Evolutionary conservation across 2,329 filamentous ascomycete species (phyloP).

Genomic region (Alternaria rosae): DNA sequence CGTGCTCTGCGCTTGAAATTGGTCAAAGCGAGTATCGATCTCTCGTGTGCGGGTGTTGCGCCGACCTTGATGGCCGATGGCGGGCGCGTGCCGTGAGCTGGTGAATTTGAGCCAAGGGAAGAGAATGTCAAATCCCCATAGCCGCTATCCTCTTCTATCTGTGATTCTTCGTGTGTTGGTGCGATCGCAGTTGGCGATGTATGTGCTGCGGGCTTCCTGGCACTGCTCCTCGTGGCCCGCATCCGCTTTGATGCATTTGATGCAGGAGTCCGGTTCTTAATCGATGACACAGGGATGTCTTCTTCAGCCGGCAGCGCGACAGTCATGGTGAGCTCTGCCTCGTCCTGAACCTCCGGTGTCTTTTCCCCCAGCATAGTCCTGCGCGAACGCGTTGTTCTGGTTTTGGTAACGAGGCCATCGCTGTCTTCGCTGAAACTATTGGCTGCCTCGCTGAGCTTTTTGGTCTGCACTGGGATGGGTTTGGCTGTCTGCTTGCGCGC

Average conservation of each 20-base stretch:
- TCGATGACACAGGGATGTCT: not conserved
- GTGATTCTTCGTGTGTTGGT: slow-evolving; percentile 15
- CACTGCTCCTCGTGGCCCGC: slow-evolving; percentile 28
- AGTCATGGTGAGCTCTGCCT: slow-evolving; percentile 45
- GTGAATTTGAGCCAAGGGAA: slow-evolving; percentile 45
- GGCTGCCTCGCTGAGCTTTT: slow-evolving; percentile 19
- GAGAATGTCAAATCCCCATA: slow-evolving; percentile 46
- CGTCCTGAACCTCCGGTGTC: slow-evolving; percentile 25
- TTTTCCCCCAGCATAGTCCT: slow-evolving; percentile 28
- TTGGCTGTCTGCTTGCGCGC: slow-evolving; percentile 27
- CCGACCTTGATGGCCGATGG: slow-evolving; percentile 55
- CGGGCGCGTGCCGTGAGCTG: slow-evolving; percentile 48
- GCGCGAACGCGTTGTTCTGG: slow-evolving; percentile 29
- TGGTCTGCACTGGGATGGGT: slow-evolving; percentile 24
- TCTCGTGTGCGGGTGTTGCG: slow-evolving; percentile 55
- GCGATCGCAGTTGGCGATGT: slow-evolving; percentile 15
- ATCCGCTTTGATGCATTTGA: slow-evolving; percentile 26
- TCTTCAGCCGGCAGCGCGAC: slow-evolving; percentile 42
- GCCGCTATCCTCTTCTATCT: slow-evolving; percentile 35
- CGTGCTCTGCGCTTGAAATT: slow-evolving; percentile 60
- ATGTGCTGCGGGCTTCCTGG: slow-evolving; percentile 22
- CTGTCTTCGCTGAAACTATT: slow-evolving; percentile 47
- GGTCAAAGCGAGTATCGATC: slow-evolving; percentile 57
- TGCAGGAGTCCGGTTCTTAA: slow-evolving; percentile 31
- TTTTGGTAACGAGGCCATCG: slow-evolving; percentile 45